Evolutionary conservation across 176 grass and related monocot species (phyloP).

Genomic region (Oryza glaberrima): DNA sequence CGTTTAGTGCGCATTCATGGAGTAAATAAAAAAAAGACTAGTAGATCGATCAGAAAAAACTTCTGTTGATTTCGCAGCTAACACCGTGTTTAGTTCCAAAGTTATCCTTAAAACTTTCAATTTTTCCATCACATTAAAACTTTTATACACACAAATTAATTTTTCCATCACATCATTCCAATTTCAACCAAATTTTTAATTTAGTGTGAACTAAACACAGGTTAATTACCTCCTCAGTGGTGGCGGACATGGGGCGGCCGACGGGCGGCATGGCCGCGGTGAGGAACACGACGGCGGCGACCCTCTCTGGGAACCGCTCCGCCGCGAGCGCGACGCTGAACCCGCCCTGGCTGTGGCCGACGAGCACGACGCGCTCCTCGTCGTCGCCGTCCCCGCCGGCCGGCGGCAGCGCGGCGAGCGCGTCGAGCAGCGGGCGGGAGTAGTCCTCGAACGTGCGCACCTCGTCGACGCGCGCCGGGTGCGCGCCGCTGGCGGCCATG

Average conservation of each 20-base stretch:
- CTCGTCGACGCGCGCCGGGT: conserved; percentile 43
- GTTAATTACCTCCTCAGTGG: conserved; percentile 26
- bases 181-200: too few species aligned
- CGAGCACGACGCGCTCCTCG: conserved; percentile 34
- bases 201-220: too few species aligned
- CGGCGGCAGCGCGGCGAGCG: background rate
- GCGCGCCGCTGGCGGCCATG: conserved; percentile 41
- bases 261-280: conserved; percentile 27
- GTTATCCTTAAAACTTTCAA: too few species aligned
- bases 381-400: too few species aligned
- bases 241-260: background rate
- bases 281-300: conserved; percentile 40
- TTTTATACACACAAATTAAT: too few species aligned
- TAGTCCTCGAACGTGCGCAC: conserved; percentile 49
- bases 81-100: too few species aligned
- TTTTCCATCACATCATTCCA: too few species aligned
- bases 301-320: conserved; percentile 38
- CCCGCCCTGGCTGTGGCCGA: conserved; percentile 46
- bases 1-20: too few species aligned
- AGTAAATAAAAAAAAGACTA: too few species aligned
- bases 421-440: conserved; percentile 25
- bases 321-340: conserved; percentile 35
- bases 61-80: too few species aligned
- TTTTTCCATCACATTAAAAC: too few species aligned
- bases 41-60: too few species aligned